Base-by-base conservation (phyloP, 257 asterid genomes). In the Asclepias syriaca region DNA sequence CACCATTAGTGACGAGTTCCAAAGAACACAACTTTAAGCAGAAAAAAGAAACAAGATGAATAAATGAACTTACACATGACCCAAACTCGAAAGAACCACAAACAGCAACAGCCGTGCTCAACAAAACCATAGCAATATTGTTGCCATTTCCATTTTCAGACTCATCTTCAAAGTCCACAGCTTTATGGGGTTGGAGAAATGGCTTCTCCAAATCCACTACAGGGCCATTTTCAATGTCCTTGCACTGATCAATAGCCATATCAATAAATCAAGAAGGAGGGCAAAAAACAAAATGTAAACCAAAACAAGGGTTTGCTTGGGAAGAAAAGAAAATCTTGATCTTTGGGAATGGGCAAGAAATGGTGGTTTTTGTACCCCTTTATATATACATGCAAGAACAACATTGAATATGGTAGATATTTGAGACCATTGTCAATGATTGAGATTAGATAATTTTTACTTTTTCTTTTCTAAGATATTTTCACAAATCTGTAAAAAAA, bases 81-180 rank as follows among this genome's bases (percentile, higher is more conserved):
- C 98, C 98, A 71, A 93, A 90, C 72, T 90, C 93, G 49, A 88
- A 90, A 24, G 96, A 93, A 56, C 98, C 98, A 72, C 96, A 93
- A 73, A 93, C 93, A 19, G 92, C 95, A 73, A 87, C 97, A 73
- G 74, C 82, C n/a, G 97, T 90, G 59, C 95, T 84, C 40, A 89
- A 74, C 79, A 88, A 74, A 68, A 87, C 95, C 90, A 88, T 88
- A 69, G 69, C 55, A 73, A 86, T 79, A 24, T 24, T 24, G 85
- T 3, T 49, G 24, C 83, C 89, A 18, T 82, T 78, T 60, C 60
- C 81, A 2, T 68, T 21, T 15, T 18, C 19, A 61, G 16, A 24
- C 21, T 48, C 63, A 45, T 79, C 82, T 0, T 74, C 81, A 12
- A 81, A 74, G 50, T 82, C 86, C 40, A 76, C 74, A 51, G n/a